Percentiles rank a stretch among this genome's conserved stretches.
Conservation (phyloP, 164 flowering plant species). For the Kingdonia uniflora region DNA sequence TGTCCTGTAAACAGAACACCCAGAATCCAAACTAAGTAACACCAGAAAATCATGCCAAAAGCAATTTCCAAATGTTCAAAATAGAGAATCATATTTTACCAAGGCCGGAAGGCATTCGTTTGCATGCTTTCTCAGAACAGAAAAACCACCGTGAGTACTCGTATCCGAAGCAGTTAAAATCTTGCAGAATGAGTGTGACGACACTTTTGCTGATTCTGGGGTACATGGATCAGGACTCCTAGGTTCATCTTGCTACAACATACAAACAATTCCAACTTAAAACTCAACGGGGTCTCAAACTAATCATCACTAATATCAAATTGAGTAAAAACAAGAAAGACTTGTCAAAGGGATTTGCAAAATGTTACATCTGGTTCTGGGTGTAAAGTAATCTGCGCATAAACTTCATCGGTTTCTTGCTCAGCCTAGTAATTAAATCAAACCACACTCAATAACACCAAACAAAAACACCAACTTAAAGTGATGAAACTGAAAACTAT, state of each 20-base stretch:
- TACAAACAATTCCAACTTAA: neutral
- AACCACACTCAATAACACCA: neutral
- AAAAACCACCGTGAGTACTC: constrained; percentile 97
- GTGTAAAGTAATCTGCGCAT: constrained; percentile 63
- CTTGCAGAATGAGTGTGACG: constrained; percentile 72
- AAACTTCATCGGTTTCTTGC: constrained; percentile 79
- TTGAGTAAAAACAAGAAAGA: too few species aligned
- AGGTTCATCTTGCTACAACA: constrained; percentile 53
- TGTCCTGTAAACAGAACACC: constrained; percentile 36
- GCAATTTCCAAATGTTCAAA: constrained; percentile 6
- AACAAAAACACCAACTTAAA: neutral
- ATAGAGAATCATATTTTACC: too few species aligned
- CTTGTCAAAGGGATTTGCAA: neutral
- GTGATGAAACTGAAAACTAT: neutral
- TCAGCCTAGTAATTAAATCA: constrained; percentile 48
- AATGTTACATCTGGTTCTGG: constrained; percentile 60
- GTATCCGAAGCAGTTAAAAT: constrained; percentile 91
- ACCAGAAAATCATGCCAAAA: neutral
- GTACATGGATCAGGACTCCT: constrained; percentile 41
- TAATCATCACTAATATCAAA: too few species aligned
- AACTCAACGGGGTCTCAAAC: too few species aligned
- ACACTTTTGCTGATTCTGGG: constrained; percentile 33
- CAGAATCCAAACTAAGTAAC: neutral
- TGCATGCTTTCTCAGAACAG: constrained; percentile 87
- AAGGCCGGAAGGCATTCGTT: constrained; percentile 80